Conservation (phyloP, 169 alveolate species). For the Cryptosporidium parvum region DNA sequence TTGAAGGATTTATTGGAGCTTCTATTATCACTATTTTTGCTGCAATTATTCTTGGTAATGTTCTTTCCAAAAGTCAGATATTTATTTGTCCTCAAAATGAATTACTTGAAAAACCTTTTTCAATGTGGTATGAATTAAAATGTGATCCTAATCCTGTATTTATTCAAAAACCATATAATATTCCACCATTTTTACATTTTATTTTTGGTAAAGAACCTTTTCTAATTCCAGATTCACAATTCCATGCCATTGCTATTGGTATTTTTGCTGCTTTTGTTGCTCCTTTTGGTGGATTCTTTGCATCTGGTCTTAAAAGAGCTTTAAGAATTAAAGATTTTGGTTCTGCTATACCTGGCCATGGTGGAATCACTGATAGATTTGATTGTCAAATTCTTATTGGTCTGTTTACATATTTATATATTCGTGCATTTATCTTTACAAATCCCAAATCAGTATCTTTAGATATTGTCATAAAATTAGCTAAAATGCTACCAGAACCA, state of each 20-base stretch:
- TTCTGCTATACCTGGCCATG: constrained; percentile 99
- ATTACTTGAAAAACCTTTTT: constrained; percentile 80
- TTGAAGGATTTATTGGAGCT: constrained; percentile 98
- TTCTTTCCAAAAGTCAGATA: constrained; percentile 82
- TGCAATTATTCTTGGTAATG: constrained; percentile 72
- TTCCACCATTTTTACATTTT: constrained; percentile 74
- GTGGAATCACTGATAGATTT: constrained; percentile 98
- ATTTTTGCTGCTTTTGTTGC: constrained; percentile 96
- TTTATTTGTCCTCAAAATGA: constrained; percentile 91
- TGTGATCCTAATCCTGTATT: constrained; percentile 81
- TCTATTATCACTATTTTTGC: constrained; percentile 87
- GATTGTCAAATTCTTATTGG: constrained; percentile 97
- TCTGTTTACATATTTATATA: constrained; percentile 87
- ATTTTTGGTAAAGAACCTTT: constrained; percentile 45
- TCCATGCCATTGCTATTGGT: constrained; percentile 94
- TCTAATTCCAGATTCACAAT: constrained; percentile 82
- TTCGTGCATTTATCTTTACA: constrained; percentile 74
- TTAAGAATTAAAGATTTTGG: constrained; percentile 98
- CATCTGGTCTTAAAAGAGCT: constrained; percentile 99
- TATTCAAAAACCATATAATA: constrained; percentile 28
- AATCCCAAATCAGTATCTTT: constrained; percentile 71
- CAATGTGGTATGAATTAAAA: constrained; percentile 84
- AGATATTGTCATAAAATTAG: constrained; percentile 45
- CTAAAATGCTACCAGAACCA: constrained; percentile 70
- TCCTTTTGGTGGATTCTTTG: constrained; percentile 99